A percentile compares a stretch with the other conserved stretches of the same genome.
Conservation (phyloP, 1,284 basidiomycete genomes). For the Erythrobasidium hasegawianum region DNA sequence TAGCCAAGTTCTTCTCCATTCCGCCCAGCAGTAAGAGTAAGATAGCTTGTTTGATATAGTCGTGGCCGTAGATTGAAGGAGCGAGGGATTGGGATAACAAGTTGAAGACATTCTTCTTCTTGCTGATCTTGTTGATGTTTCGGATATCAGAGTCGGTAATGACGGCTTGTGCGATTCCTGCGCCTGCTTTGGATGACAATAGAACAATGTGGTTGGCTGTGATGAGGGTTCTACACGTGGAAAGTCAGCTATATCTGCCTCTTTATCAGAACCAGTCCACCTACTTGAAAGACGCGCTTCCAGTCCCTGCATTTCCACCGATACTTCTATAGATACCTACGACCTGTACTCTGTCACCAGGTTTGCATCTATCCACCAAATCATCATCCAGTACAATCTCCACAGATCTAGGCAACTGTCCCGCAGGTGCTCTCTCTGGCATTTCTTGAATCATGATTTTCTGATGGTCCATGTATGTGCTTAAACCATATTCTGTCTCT, state of each 20-base stretch:
- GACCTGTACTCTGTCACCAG: constrained; percentile 93
- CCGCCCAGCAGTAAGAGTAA: constrained; percentile 90
- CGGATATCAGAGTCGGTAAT: constrained; percentile 94
- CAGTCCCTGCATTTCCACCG: constrained; percentile 73
- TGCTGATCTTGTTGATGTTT: constrained; percentile 86
- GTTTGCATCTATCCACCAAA: constrained; percentile 94
- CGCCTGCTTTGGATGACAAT: constrained; percentile 93
- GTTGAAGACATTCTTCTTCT: constrained; percentile 72
- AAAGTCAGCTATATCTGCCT: neutral
- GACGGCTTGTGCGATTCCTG: constrained; percentile 88
- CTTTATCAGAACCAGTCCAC: constrained; percentile 47
- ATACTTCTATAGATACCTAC: constrained; percentile 93
- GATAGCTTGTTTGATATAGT: constrained; percentile 92
- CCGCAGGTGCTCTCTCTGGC: constrained; percentile 96
- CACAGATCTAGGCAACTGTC: constrained; percentile 90
- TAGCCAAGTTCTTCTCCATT: constrained; percentile 93
- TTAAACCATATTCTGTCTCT: constrained; percentile 88
- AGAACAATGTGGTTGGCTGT: constrained; percentile 94
- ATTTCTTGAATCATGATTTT: constrained; percentile 98
- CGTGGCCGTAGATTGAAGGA: constrained; percentile 94
- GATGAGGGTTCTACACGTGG: constrained; percentile 69
- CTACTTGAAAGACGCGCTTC: constrained; percentile 78
- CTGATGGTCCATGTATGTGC: constrained; percentile 93
- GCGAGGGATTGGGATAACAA: constrained; percentile 92
- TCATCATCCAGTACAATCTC: constrained; percentile 97